These are phyloP conservation scores for Marasmius fiardii DNA, from an alignment of 1,284 basidiomycete genomes.

Conservation along the genomic window DNA sequence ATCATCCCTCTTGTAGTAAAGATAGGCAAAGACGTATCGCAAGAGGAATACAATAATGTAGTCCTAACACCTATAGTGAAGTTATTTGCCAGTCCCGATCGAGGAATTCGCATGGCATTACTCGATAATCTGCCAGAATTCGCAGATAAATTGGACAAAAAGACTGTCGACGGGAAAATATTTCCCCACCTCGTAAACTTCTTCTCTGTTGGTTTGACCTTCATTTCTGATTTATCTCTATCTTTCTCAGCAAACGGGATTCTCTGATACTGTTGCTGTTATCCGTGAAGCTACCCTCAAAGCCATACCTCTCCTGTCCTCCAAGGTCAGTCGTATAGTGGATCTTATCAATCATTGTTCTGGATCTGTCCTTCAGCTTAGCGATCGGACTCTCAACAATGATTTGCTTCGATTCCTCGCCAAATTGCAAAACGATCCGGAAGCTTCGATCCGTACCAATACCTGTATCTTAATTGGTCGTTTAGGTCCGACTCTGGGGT, in stretches of 20 bases:
- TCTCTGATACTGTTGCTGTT: conserved; percentile 89
- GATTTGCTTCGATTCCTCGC: conserved; percentile 92
- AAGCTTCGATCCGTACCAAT: conserved; percentile 95
- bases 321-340: conserved; percentile 55
- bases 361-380: conserved; percentile 53
- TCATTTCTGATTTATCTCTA: not conserved
- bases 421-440: conserved; percentile 88
- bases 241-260: conserved; percentile 93
- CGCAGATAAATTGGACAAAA: conserved; percentile 84
- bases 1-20: conserved; percentile 83
- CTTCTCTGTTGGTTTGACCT: not conserved
- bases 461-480: conserved; percentile 96
- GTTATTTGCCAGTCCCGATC: conserved; percentile 84
- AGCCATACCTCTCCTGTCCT: conserved; percentile 79
- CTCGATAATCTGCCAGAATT: conserved; percentile 86
- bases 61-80: conserved; percentile 81
- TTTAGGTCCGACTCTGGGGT: conserved; percentile 80
- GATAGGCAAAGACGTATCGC: conserved; percentile 71
- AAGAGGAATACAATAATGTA: conserved; percentile 67
- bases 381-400: conserved; percentile 93
- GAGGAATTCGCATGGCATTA: conserved; percentile 91
- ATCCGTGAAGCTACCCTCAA: conserved; percentile 95
- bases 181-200: conserved; percentile 85
- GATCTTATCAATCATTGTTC: not conserved
- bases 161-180: conserved; percentile 81